Evolutionary conservation across 495 filamentous ascomycete species (phyloP).

Genomic region (Aspergillus cristatus): DNA sequence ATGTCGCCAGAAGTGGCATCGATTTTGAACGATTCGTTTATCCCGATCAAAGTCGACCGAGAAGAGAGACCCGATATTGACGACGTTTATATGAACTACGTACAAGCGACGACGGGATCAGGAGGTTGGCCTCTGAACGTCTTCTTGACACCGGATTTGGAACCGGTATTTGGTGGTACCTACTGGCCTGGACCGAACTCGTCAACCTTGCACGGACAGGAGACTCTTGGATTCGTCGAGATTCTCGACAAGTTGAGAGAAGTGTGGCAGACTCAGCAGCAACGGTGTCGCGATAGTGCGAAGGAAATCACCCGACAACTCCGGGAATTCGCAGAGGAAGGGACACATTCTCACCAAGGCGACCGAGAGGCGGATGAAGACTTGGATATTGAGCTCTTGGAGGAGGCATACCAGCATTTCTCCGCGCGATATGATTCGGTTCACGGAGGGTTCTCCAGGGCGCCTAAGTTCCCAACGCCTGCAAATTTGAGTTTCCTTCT

Average conservation of each 20-base stretch:
- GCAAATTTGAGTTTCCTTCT: conserved; percentile 77
- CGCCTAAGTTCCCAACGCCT: conserved; percentile 89
- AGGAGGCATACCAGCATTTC: conserved; percentile 80
- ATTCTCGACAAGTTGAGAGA: conserved; percentile 73
- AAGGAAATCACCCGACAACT: conserved; percentile 74
- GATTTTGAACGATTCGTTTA: conserved; percentile 77
- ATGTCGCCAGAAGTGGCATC: conserved; percentile 69
- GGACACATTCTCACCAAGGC: conserved; percentile 50
- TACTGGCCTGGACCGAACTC: conserved; percentile 84
- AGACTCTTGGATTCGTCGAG: conserved; percentile 62
- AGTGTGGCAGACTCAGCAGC: conserved; percentile 79
- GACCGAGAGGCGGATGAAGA: conserved; percentile 51
- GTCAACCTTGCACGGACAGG: conserved; percentile 36
- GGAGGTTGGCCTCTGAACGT: conserved; percentile 97
- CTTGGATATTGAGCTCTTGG: conserved; percentile 82
- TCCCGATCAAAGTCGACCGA: conserved; percentile 88
- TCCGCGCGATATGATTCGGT: conserved; percentile 64
- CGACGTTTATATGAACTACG: conserved; percentile 97
- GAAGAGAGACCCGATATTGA: conserved; percentile 95
- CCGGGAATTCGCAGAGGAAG: conserved; percentile 79
- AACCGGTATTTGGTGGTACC: conserved; percentile 92
- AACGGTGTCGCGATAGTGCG: conserved; percentile 68
- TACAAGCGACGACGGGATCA: conserved; percentile 83
- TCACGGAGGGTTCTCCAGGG: conserved; percentile 64
- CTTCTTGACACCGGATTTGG: conserved; percentile 85